A percentile compares a stretch with the other conserved stretches of the same genome.
These are phyloP conservation scores for Aspergillus arachidicola DNA, from an alignment of 2,329 filamentous ascomycete species.

Conservation along the genomic window DNA sequence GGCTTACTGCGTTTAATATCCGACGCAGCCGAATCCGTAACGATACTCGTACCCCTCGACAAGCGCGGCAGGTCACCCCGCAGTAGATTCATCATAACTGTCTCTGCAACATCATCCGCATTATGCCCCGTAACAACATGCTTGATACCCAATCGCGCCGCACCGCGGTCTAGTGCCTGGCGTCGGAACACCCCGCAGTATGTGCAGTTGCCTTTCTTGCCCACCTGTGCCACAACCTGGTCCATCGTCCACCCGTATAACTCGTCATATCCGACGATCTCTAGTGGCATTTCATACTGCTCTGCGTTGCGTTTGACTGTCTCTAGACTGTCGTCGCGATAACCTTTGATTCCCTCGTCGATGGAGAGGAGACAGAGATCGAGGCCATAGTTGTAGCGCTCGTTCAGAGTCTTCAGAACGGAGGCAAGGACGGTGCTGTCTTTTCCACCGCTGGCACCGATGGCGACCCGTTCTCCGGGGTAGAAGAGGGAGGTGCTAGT, in stretches of 20 bases:
- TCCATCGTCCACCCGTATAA: constrained; percentile 99
- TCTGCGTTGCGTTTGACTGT: constrained; percentile 92
- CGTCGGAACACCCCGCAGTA: constrained; percentile 96
- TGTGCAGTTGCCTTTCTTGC: constrained; percentile 98
- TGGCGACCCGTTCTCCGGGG: constrained; percentile 83
- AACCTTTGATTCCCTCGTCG: constrained; percentile 96
- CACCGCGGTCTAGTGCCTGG: constrained; percentile 90
- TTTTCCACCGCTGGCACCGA: constrained; percentile 95
- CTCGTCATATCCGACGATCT: constrained; percentile 90
- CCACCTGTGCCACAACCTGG: constrained; percentile 92
- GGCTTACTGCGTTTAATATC: constrained; percentile 96
- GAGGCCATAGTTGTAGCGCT: constrained; percentile 82
- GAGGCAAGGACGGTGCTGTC: constrained; percentile 95
- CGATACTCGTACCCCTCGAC: constrained; percentile 84
- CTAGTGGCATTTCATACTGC: constrained; percentile 88
- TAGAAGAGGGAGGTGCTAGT: constrained; percentile 77
- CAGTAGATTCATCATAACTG: constrained; percentile 94
- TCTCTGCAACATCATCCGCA: constrained; percentile 95
- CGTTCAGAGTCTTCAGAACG: constrained; percentile 91
- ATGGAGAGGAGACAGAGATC: constrained; percentile 87
- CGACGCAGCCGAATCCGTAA: constrained; percentile 75
- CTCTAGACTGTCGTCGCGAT: constrained; percentile 92
- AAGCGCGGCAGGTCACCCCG: constrained; percentile 86
- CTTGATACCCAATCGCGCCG: constrained; percentile 80
- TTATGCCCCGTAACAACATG: constrained; percentile 98